Percentiles rank a stretch among this genome's conserved stretches.
Evolutionary conservation across 371 early-diverging fungal genomes (phyloP).

Genomic region (Rhizomucor pusillus): DNA sequence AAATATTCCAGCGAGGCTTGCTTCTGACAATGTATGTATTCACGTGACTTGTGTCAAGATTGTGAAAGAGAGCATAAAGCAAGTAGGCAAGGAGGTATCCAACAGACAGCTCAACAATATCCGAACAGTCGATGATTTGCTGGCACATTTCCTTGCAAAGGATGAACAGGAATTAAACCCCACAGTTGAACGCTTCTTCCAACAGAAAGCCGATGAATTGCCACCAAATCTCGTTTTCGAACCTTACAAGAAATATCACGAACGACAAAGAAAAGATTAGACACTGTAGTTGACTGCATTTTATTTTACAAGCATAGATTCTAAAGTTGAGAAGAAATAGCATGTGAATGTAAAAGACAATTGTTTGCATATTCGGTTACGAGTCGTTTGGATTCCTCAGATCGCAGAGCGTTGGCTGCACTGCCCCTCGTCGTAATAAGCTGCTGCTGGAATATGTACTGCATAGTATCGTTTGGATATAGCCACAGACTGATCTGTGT

Average conservation of each 20-base stretch:
- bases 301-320: too few species aligned
- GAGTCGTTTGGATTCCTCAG: slow-evolving; percentile 20
- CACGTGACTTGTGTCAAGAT: slow-evolving; percentile 14
- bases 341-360: not conserved
- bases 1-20: not conserved
- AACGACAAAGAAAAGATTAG: not conserved
- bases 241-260: not conserved
- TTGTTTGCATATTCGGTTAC: slow-evolving; percentile 21
- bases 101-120: slow-evolving; percentile 33
- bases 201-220: slow-evolving; percentile 8
- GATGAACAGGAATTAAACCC: slow-evolving; percentile 2
- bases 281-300: not conserved
- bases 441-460: slow-evolving; percentile 10
- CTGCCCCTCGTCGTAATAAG: slow-evolving; percentile 8
- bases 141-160: slow-evolving; percentile 24
- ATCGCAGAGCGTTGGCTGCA: slow-evolving; percentile 15
- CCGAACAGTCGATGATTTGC: slow-evolving; percentile 27
- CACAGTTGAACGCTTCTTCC: slow-evolving; percentile 11
- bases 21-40: not conserved
- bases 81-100: slow-evolving; percentile 42
- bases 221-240: slow-evolving; percentile 11
- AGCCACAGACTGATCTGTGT: slow-evolving; percentile 24
- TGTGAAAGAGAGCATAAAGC: slow-evolving; percentile 39
- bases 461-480: slow-evolving; percentile 9
- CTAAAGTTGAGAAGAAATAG: too few species aligned